phyloP scores from a whole-genome alignment of 2,329 filamentous ascomycete genomes.

The Aspergillus fumigatiaffinis region DNA sequence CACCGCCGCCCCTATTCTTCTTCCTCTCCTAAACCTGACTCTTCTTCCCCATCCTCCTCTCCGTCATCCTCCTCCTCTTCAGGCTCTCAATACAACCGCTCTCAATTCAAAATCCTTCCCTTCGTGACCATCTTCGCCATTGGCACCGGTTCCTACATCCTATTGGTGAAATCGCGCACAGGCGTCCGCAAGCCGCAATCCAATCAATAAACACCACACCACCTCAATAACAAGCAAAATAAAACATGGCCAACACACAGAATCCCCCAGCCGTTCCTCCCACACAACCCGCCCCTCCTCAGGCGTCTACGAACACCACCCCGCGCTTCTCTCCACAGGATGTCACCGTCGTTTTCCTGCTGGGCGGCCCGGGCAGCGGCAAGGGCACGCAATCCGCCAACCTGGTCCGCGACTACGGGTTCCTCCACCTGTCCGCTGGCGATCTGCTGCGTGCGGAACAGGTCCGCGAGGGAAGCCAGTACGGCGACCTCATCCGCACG shows the following conservation, averaged over 20 bases:
- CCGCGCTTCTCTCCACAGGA: constrained; percentile 74
- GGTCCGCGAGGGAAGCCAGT: constrained; percentile 77
- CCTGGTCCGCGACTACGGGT: constrained; percentile 81
- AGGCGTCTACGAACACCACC: constrained; percentile 42
- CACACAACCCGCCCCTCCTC: constrained; percentile 33
- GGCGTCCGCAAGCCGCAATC: constrained; percentile 45
- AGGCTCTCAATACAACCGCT: constrained; percentile 26
- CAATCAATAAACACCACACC: constrained; percentile 53
- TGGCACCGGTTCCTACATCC: constrained; percentile 48
- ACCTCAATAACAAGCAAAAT: neutral
- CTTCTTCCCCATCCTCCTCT: constrained; percentile 2
- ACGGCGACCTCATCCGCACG: constrained; percentile 85
- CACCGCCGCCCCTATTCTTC: constrained; percentile 14
- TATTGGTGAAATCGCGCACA: constrained; percentile 49
- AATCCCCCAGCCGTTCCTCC: constrained; percentile 65
- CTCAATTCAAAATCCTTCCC: constrained; percentile 41
- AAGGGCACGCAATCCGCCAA: constrained; percentile 95
- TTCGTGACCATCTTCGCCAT: constrained; percentile 44
- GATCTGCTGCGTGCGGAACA: constrained; percentile 94
- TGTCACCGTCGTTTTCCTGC: constrained; percentile 92
- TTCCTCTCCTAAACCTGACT: constrained; percentile 8
- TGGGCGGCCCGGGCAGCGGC: constrained; percentile 90
- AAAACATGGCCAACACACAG: constrained; percentile 16
- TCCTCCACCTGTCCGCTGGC: constrained; percentile 88
- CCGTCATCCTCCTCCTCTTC: constrained; percentile 9